These are phyloP conservation scores for Aureobasidium sp. DNA, from an alignment of 2,329 filamentous ascomycete species.

Conservation along the genomic window DNA sequence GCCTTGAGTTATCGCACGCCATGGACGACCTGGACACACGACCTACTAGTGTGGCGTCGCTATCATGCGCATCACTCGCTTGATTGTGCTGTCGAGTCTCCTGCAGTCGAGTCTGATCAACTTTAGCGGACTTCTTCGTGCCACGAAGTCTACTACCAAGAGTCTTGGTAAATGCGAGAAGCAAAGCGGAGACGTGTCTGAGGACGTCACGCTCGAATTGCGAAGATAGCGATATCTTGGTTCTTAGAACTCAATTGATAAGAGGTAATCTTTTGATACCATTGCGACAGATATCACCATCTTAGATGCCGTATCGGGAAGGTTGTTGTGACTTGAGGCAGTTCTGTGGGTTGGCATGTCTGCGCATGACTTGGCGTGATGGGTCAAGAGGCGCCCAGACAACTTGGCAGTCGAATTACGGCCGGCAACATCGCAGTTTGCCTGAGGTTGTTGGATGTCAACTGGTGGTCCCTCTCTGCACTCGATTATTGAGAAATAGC, in stretches of 20 bases:
- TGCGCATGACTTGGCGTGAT: neutral
- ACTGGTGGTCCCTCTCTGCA: neutral
- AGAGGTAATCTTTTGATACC: neutral
- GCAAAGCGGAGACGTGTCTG: neutral
- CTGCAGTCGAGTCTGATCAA: neutral
- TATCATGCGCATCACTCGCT: neutral
- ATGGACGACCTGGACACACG: neutral
- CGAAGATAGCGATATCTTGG: slow-evolving; percentile 3
- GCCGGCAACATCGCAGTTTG: neutral
- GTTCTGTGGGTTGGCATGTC: neutral
- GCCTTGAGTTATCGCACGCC: too few relatives aligned
- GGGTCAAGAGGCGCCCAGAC: neutral
- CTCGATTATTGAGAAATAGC: neutral
- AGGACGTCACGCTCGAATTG: neutral
- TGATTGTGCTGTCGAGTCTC: neutral
- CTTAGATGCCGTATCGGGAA: neutral
- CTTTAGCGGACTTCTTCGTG: neutral
- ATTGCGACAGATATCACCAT: neutral
- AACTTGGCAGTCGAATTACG: neutral
- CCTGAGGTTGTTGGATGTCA: neutral
- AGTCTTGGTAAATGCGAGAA: neutral
- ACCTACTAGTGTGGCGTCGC: neutral
- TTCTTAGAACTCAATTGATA: neutral
- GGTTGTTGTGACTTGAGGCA: neutral
- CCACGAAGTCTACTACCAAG: neutral